Conservation (phyloP, 768 basidiomycete genomes). For the Leccinum aurantiacum region DNA sequence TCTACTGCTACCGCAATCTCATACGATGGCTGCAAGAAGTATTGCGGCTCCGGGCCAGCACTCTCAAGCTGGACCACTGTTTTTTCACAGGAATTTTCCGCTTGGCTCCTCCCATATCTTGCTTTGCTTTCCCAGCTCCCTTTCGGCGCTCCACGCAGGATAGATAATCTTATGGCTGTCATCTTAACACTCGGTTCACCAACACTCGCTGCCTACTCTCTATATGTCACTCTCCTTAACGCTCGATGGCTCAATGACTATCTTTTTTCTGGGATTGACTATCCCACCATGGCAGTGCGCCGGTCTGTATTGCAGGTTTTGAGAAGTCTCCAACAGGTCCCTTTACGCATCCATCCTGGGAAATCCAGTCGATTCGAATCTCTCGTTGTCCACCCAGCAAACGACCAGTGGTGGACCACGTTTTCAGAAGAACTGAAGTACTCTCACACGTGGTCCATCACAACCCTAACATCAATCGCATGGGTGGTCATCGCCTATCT, state of each 20-base stretch:
- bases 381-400: slow-evolving; percentile 41
- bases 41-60: slow-evolving; percentile 16
- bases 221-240: slow-evolving; percentile 44
- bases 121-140: slow-evolving; percentile 50
- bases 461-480: slow-evolving; percentile 38
- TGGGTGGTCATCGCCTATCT: slow-evolving; percentile 48
- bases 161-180: slow-evolving; percentile 44
- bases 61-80: slow-evolving; percentile 15
- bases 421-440: slow-evolving; percentile 37
- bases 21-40: background rate
- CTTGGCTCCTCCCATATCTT: slow-evolving; percentile 51
- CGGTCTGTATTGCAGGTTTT: slow-evolving; percentile 34
- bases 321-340: slow-evolving; percentile 43
- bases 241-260: slow-evolving; percentile 40
- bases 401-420: slow-evolving; percentile 43
- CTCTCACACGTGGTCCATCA: slow-evolving; percentile 40
- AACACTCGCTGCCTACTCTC: slow-evolving; percentile 44
- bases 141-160: slow-evolving; percentile 40
- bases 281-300: slow-evolving; percentile 17
- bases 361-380: slow-evolving; percentile 36
- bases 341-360: slow-evolving; percentile 33
- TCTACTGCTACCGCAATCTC: slow-evolving; percentile 13
- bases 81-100: slow-evolving; percentile 37
- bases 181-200: slow-evolving; percentile 47
- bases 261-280: slow-evolving; percentile 30